Conservation (phyloP, 164 flowering plant genomes). For the Brasenia schreberi region DNA sequence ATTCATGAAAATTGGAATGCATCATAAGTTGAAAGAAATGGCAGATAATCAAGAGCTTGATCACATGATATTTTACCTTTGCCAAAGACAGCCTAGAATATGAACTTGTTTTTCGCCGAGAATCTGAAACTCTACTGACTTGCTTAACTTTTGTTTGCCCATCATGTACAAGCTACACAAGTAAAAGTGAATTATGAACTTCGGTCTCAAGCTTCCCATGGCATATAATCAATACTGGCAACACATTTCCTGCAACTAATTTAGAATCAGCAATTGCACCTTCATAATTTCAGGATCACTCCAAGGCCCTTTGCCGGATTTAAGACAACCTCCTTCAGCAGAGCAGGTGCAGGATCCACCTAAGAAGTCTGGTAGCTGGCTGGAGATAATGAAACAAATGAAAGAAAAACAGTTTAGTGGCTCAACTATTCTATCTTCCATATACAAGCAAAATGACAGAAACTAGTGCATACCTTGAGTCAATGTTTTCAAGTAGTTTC, state of each 20-base stretch:
- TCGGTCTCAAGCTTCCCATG: neutral
- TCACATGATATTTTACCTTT: constrained; percentile 27
- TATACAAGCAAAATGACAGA: neutral
- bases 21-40: neutral
- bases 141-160: constrained; percentile 47
- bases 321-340: constrained; percentile 77
- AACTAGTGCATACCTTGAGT: constrained; percentile 39
- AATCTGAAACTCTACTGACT: constrained; percentile 28
- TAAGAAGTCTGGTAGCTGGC: constrained; percentile 92
- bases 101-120: constrained; percentile 27
- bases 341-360: constrained; percentile 87
- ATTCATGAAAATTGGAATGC: neutral
- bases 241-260: too few relatives aligned
- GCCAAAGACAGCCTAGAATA: constrained; percentile 25
- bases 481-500: constrained; percentile 64
- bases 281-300: constrained; percentile 80
- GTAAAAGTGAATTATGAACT: neutral
- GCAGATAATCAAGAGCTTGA: neutral
- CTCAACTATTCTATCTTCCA: neutral
- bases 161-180: constrained; percentile 52
- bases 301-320: constrained; percentile 92
- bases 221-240: neutral
- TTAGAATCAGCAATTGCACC: constrained; percentile 17
- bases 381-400: constrained; percentile 17
- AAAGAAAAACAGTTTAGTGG: neutral